phyloP scores from a whole-genome alignment of 306 rosid species.

The Fragaria ananassa region DNA sequence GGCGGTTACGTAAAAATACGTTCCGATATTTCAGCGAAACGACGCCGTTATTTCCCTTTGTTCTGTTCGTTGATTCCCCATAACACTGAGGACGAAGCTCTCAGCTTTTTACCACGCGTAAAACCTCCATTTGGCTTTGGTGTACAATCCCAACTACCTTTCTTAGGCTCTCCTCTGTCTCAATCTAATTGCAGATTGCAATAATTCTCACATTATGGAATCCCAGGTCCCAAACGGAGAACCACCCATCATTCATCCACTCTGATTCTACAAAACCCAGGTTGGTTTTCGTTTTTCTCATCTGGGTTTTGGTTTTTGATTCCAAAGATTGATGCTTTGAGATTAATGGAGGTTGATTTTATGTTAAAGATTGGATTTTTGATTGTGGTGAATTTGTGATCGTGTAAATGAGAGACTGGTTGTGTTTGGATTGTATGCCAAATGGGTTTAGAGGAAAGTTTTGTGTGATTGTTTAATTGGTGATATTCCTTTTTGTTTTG shows the following conservation, averaged over 20 bases:
- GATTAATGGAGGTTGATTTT: not conserved
- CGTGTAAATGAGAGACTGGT: not conserved
- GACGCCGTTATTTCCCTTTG: not conserved
- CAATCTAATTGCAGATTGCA: not conserved
- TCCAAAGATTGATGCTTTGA: not conserved
- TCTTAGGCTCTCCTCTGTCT: slow-evolving; percentile 7
- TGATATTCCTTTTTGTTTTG: slow-evolving; percentile 5
- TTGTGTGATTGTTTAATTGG: not conserved
- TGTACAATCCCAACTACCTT: slow-evolving; percentile 3
- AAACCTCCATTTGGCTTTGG: slow-evolving; percentile 12
- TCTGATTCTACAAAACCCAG: slow-evolving; percentile 16
- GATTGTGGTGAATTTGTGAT: not conserved
- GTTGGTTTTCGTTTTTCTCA: slow-evolving; percentile 21
- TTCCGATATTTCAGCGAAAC: not conserved
- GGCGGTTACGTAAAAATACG: not conserved
- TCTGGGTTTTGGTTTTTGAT: not conserved
- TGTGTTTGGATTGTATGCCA: slow-evolving; percentile 1
- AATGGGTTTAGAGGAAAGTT: not conserved
- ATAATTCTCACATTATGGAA: not conserved
- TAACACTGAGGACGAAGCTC: not conserved
- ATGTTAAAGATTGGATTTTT: not conserved
- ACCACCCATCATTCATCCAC: slow-evolving; percentile 15
- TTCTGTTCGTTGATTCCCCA: not conserved
- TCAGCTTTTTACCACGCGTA: slow-evolving; percentile 17
- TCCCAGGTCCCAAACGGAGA: not conserved